Base-by-base conservation (phyloP, 345 rosid genomes). In the Populus ilicifolia region DNA sequence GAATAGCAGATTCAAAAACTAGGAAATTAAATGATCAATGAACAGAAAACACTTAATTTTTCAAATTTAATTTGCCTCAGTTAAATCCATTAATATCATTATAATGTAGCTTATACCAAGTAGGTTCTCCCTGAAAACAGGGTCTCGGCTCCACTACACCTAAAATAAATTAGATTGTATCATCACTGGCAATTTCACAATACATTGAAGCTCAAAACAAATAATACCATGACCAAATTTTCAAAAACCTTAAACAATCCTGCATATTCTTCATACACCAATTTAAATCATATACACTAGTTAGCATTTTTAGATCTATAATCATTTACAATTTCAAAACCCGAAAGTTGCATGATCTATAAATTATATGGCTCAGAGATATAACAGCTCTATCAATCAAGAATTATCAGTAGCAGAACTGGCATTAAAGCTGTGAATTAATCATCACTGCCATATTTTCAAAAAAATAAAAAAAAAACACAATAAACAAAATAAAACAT, bases 391-490 rank as follows among this genome's bases (percentile, higher is more conserved):
- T 87, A 64, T 90, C 95, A 23, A 93, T 93, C 98, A 94, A 78
- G 95, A 89, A 89, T 86, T 89, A 68, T 94, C 98, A 79, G 98
- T 87, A 91, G 98, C 97, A 94, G 95, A 92, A 94, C 98, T 91
- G 97, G 94, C 97, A 78, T 89, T 79, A 73, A 88, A 92, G 92
- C 94, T 90, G 95, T 66, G 52, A 29, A 8, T 66, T 48, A 68
- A 78, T 89, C 93, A 18, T 89, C 95, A 86, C 17, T 30, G 91
- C 92, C 87, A 43, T 38, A 1, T 30, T 14, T 23, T 13, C 2
- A 46, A 25, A 65, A 11, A 4, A 9, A 18, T 0, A 1, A 9
- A 4, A 0, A 0, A 50, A 59, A 5, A 10, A 56, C 5, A 1
- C 4, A n/a, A 9, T 10, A 56, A n/a, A 56, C 14, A 59, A 4